These are phyloP conservation scores for Polytolypa hystricis DNA, from an alignment of 2,329 filamentous ascomycete species.

Conservation along the genomic window DNA sequence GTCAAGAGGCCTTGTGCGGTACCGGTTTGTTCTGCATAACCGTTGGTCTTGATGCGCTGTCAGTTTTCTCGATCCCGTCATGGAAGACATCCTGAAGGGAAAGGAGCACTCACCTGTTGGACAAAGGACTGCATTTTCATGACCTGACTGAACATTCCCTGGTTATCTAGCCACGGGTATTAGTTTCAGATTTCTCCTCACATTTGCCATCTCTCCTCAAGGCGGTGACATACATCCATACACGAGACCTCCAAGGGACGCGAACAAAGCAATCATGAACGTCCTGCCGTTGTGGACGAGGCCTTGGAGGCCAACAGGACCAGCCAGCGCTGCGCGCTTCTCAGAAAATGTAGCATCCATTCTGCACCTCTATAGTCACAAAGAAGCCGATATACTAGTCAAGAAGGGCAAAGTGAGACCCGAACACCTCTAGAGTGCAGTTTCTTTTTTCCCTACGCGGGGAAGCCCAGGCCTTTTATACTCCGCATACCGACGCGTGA, in stretches of 20 bases:
- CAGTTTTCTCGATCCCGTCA: too few species aligned
- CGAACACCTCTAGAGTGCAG: too few species aligned
- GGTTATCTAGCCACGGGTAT: conserved; percentile 41
- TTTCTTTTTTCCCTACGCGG: too few species aligned
- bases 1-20: conserved; percentile 23
- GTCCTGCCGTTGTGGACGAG: conserved; percentile 44
- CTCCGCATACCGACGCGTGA: too few species aligned
- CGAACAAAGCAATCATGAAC: conserved; percentile 47
- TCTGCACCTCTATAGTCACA: too few species aligned
- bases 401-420: too few species aligned
- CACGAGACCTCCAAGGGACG: conserved; percentile 47
- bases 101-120: conserved; percentile 32
- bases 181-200: conserved; percentile 29
- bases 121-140: conserved; percentile 40
- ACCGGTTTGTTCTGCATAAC: conserved; percentile 18
- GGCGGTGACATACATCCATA: conserved; percentile 36
- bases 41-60: too few species aligned
- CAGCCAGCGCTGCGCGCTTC: conserved; percentile 24
- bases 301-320: conserved; percentile 36
- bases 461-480: too few species aligned
- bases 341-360: too few species aligned
- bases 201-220: conserved; percentile 24
- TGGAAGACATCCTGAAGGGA: too few species aligned
- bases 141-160: conserved; percentile 66
- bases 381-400: too few species aligned